Percentiles rank a stretch among this genome's conserved stretches.
Conservation (phyloP, 768 basidiomycete species). For the Kwoniella heveanensis region DNA sequence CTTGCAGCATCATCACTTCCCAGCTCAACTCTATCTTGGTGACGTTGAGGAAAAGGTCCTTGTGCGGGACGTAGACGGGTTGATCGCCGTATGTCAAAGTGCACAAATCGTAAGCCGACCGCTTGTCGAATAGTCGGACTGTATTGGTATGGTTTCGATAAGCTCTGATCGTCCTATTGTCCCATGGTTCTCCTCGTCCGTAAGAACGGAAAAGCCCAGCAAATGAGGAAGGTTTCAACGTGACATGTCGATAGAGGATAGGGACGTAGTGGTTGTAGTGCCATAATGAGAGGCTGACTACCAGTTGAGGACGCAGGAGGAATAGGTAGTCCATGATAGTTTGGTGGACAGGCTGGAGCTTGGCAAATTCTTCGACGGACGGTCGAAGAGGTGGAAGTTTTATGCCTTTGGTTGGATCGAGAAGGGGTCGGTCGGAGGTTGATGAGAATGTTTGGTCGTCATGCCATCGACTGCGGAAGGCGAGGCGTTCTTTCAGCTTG, state of each 20-base stretch:
- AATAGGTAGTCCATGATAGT: constrained; percentile 4
- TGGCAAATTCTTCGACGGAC: background rate
- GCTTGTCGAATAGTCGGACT: background rate
- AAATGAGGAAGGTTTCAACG: background rate
- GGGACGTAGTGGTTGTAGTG: constrained; percentile 7
- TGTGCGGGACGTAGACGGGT: constrained; percentile 4
- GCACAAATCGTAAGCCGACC: background rate
- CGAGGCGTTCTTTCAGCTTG: background rate
- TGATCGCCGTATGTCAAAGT: constrained; percentile 1
- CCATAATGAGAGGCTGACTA: background rate
- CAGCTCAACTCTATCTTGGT: constrained; percentile 3
- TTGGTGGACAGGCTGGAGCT: constrained; percentile 2
- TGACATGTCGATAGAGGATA: background rate
- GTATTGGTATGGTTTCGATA: background rate
- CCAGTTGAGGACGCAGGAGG: background rate
- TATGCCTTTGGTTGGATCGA: background rate
- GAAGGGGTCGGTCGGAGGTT: background rate
- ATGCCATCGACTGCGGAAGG: background rate
- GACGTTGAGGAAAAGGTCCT: constrained; percentile 1
- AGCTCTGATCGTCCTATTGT: constrained; percentile 9
- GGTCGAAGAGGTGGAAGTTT: background rate
- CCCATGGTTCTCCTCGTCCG: background rate
- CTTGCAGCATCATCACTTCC: constrained; percentile 7
- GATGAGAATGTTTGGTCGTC: background rate
- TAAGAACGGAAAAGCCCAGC: constrained; percentile 5